Base-by-base conservation (phyloP, 768 basidiomycete genomes). In the Naganishia randhawae region DNA sequence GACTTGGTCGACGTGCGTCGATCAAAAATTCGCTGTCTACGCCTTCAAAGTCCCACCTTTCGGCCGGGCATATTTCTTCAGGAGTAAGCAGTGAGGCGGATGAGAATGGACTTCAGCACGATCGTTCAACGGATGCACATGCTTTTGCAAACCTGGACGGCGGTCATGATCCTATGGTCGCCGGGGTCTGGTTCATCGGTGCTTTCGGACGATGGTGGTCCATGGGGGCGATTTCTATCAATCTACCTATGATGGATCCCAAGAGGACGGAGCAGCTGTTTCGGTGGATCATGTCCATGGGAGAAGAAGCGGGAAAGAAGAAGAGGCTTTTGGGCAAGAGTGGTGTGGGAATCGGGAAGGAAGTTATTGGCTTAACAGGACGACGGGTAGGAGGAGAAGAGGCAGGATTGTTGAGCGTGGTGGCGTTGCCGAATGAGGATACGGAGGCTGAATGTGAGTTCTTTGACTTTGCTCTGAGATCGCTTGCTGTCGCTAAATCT, bases 201-300 rank as follows among this genome's bases (percentile, higher is more conserved):
- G 88, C 88, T 13, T 94, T 94, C 80, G 92, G 92, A 1, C 86
- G 85, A 71, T 95, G 92, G 92, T 94, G 90, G 88, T 83, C 88
- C 53, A 91, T 89, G 51, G 90, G 90, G 45, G 81, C 85, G n/a
- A 82, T 91, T 66, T 88, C 50, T n/a, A 48, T 55, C 41, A 55
- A 61, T 61, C 33, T 55, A 90, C 71, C 66, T n/a, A 16, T 67
- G 22, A 55, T 54, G 54, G 53, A 54, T 27, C 32, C 53, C 53
- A 65, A 37, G 35, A 70, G 67, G 22, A 72, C 69, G 2, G 74
- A 74, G 67, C 71, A 71, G 48, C 68, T 57, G 17, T 63, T 69
- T 55, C 74, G 72, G 57, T 66, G 71, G 35, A 61, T 61, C 57
- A 61, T 61, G 57, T 61, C 57, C 11, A 61, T 61, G 57, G 57